Evolutionary conservation across 2,329 filamentous ascomycete genomes (phyloP), one percentile per base, ranked within the genome.

Genomic region (Sporothrix inflata): DNA sequence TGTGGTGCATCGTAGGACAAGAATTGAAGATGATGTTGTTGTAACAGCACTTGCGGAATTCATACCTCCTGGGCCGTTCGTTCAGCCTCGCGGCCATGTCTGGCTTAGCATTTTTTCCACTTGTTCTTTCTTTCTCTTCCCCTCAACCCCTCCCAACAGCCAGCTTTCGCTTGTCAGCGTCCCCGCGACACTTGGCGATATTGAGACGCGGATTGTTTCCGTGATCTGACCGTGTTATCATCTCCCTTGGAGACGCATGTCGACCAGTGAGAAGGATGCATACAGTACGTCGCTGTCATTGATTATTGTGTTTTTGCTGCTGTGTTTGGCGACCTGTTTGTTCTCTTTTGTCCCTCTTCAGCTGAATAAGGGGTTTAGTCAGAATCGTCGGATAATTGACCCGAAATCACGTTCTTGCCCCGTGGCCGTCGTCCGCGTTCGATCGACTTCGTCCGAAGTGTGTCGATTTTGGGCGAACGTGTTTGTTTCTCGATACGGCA

Each of bases 371-470:
- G 14, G 4, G 51, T 53, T 27, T 53, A 60, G 51, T 34, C 53
- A 55, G 24, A 55, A 55, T 19, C 12, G 53, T 12, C 21, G 12
- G 49, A 53, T 34, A 34, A 19, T n/a, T n/a, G n/a, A n/a, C 16
- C 19, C 12, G 55, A 61, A 14, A 21, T 12, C 57, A n/a, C 57
- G 34, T 61, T 19, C 9, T 40, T 6, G 6, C 45, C 16, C 42
- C 11, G 11, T 47, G 47, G 4, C 9, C 19, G 19, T 67, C 27
- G 19, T 67, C 65, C 27, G 63, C 19, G 40, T 51, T 67, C 63
- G 45, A 67, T 67, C 65, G 65, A 53, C 45, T 53, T 53, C 27
- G 65, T 51, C 65, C 65, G 30, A 40, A 38, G 24, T 21, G 19
- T 47, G 42, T 19, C 42, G 42, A 14, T 19, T 14, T 47, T 3